Base-by-base conservation (phyloP, 2,329 filamentous ascomycete species). In the Fusarium tricinctum region DNA sequence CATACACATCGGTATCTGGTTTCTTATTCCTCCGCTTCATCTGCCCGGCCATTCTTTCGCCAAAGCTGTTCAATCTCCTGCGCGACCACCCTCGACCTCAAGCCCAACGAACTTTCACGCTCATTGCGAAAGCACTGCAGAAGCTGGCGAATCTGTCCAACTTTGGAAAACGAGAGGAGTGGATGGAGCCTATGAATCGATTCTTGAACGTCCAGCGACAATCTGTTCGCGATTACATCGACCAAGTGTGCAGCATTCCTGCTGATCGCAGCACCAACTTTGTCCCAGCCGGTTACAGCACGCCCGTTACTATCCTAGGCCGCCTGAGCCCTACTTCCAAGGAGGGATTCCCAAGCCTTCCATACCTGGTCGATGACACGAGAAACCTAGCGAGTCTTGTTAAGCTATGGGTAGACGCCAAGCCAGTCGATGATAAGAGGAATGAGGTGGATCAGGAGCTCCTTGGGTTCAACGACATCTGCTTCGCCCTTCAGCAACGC, bases 161-260 rank as follows among this genome's bases (percentile, higher is more conserved):
- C 0, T 97, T 97, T 76, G 95, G 95, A 40, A 94, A 92, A 75
- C 97, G 97, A 77, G 95, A 98, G 78, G 89, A 91, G n/a, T 98
- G 94, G 93, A 97, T 98, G 94, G 94, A 97, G 80, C 94, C 94
- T 0, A 98, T 98, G 95, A 98, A 97, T 76, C 88, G 87, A 43
- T 97, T 97, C 73, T 82, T 98, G 38, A 86, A 85, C 10, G 84
- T 88, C 2, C 91, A 97, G 74, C 88, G 94, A 20, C 86, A 91
- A 72, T 88, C 92, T 39, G 93, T 97, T 79, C 97, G 94, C 77
- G 87, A 90, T 46, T 97, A 94, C 73, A 91, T 97, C 63, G 94
- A 98, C 76, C 85, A 89, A 30, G 88, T 97, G 46, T 97, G 95
- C 81, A 88, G 91, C 10, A 92, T 97, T 53, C 90, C 93, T 2